These are phyloP conservation scores for Plasmodium coatneyi DNA, from an alignment of 169 alveolate species.

Conservation along the genomic window DNA sequence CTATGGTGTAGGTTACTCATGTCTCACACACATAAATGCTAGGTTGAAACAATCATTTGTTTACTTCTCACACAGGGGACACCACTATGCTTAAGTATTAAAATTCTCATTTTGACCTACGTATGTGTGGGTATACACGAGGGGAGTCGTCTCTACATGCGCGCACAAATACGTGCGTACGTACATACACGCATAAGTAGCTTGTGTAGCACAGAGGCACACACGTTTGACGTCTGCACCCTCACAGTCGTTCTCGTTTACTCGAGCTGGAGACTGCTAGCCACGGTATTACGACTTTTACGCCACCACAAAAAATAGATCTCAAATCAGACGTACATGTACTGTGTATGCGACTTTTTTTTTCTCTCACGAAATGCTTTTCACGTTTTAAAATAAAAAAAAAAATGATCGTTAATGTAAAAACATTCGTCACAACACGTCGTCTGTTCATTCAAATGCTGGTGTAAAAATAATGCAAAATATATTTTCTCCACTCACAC, in stretches of 20 bases:
- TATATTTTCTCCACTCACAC: neutral
- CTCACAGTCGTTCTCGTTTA: neutral
- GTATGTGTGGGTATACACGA: neutral
- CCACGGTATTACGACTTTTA: neutral
- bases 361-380: neutral
- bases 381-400: constrained; percentile 11
- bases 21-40: constrained; percentile 2
- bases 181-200: neutral
- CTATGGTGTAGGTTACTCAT: neutral
- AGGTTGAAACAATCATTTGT: constrained; percentile 2
- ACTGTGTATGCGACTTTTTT: neutral
- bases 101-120: neutral
- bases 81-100: neutral
- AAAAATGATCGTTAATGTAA: neutral
- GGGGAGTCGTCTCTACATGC: neutral
- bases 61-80: neutral
- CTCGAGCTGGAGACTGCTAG: neutral
- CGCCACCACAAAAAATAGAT: neutral
- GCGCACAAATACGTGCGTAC: neutral
- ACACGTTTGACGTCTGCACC: neutral
- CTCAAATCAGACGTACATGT: neutral
- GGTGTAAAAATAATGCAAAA: neutral
- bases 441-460: neutral
- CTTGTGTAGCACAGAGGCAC: neutral
- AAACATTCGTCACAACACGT: constrained; percentile 4